Conservation (phyloP, 75 land plant species). For the Adiantum capillusveneris region DNA sequence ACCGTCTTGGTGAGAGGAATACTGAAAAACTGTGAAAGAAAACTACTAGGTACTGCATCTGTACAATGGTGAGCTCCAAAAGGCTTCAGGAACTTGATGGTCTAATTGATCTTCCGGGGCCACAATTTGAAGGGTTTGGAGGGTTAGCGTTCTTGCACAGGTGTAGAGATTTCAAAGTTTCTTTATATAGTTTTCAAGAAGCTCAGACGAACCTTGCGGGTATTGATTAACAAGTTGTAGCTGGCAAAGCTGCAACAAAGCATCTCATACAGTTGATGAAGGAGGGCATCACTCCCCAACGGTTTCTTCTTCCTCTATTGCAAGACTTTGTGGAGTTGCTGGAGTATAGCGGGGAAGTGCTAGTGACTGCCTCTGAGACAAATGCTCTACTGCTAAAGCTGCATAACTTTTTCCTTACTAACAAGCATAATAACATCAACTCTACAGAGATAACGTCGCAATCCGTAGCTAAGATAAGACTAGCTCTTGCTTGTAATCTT, state of each 20-base stretch:
- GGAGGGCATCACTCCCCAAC: constrained; percentile 71
- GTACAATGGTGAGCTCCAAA: no score
- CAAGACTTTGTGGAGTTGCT: constrained; percentile 82
- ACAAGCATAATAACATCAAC: constrained; percentile 51
- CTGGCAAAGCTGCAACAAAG: constrained; percentile 52
- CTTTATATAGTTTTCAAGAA: constrained; percentile 40
- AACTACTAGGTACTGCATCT: no score
- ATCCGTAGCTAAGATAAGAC: constrained; percentile 57
- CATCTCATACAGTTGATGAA: constrained; percentile 85
- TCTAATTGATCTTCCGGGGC: constrained; percentile 67
- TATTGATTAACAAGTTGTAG: constrained; percentile 34
- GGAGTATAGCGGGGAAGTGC: constrained; percentile 55
- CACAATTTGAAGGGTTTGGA: constrained; percentile 47
- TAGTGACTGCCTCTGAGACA: constrained; percentile 64
- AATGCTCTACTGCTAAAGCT: constrained; percentile 58
- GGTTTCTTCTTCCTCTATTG: constrained; percentile 75
- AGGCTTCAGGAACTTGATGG: constrained; percentile 93
- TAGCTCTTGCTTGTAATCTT: constrained; percentile 80
- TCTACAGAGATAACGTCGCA: constrained; percentile 30
- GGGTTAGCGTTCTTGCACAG: constrained; percentile 81
- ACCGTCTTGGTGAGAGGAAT: no score
- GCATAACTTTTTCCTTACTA: constrained; percentile 75
- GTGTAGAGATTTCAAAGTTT: constrained; percentile 81
- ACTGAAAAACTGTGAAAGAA: no score
- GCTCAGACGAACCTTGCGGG: constrained; percentile 19